Evolutionary conservation across 306 rosid species (phyloP), one percentile per base, ranked within the genome.

Genomic region (Acacia confusa): DNA sequence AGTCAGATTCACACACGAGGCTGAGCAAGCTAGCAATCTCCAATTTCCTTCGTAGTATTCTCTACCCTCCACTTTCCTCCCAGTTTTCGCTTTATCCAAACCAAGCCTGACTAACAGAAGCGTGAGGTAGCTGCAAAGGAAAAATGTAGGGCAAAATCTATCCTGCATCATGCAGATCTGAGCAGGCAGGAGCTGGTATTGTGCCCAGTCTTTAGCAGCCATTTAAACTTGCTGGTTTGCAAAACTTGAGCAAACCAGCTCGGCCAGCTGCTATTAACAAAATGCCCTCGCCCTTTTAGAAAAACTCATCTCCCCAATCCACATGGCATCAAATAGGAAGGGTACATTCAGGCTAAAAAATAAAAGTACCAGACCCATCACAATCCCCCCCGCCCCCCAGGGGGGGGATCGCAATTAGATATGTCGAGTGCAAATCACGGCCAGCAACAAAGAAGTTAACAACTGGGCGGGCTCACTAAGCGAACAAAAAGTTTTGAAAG

Each of bases 101-200:
- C 2, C 2, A 41, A 41, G 12, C 10, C 11, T 41, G 10, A 10
- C 40, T 0, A 63, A 28, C 34, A 4, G 36, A 12, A 25, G 67
- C 67, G 27, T 4, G 17, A 28, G 36, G 36, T 13, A 44, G 19
- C 20, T 24, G 36, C 34, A 34, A 14, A 55, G 30, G 75, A 4
- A 77, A 86, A 82, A 78, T 94, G 82, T 90, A 48, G 44, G 65
- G 97, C 92, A 84, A 86, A 89, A 61, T 90, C 98, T 84, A 90
- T 91, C 97, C 88, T 84, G 89, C 60, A 88, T 92, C 79, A 72
- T 85, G 57, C 78, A 87, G 82, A 81, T 93, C 90, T 61, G 4
- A 24, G 92, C 88, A 82, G 97, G 82, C 85, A 92, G 91, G 98
- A 91, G 95, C 94, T 92, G 95, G 95, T 90, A 79, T 36, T 45